A percentile compares a stretch with the other conserved stretches of the same genome.
phyloP scores from a whole-genome alignment of 1,284 basidiomycete genomes.

The Puccinia coronata region DNA sequence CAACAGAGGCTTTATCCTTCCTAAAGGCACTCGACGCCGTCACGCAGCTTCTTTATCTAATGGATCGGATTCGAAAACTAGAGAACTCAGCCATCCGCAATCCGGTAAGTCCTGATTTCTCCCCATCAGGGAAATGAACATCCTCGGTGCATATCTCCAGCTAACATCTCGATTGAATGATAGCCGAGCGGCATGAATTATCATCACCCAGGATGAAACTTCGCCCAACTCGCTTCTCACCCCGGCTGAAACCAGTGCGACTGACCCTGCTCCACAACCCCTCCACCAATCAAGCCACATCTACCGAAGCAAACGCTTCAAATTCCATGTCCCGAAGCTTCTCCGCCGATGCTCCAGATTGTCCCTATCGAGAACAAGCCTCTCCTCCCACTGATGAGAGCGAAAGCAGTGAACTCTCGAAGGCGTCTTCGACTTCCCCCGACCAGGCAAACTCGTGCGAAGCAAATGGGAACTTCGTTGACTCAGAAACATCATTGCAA shows the following conservation, averaged over 20 bases:
- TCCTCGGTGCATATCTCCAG: neutral
- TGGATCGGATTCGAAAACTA: conserved; percentile 1
- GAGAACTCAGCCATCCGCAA: conserved; percentile 14
- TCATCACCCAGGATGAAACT: conserved; percentile 13
- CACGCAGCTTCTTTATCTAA: conserved; percentile 17
- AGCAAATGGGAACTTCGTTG: neutral
- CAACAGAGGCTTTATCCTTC: conserved; percentile 48
- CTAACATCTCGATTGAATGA: neutral
- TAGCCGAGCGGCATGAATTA: conserved; percentile 11
- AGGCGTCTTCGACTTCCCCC: conserved; percentile 27
- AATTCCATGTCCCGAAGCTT: neutral
- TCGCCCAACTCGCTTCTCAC: conserved; percentile 15
- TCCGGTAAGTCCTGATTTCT: conserved; percentile 11
- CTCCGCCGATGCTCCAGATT: neutral
- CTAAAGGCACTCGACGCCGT: conserved; percentile 39
- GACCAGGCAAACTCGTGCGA: neutral
- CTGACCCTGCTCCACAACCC: conserved; percentile 28
- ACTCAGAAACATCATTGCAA: neutral
- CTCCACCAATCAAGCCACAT: neutral
- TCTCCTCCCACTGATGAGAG: conserved; percentile 3
- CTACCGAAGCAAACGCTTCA: neutral
- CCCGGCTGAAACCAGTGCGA: conserved; percentile 24
- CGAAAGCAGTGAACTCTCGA: conserved; percentile 47
- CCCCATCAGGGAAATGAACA: neutral
- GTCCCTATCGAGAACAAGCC: too few species aligned